phyloP scores from a whole-genome alignment of 1,139 yeast genomes.

The Blastobotrys niveus region DNA sequence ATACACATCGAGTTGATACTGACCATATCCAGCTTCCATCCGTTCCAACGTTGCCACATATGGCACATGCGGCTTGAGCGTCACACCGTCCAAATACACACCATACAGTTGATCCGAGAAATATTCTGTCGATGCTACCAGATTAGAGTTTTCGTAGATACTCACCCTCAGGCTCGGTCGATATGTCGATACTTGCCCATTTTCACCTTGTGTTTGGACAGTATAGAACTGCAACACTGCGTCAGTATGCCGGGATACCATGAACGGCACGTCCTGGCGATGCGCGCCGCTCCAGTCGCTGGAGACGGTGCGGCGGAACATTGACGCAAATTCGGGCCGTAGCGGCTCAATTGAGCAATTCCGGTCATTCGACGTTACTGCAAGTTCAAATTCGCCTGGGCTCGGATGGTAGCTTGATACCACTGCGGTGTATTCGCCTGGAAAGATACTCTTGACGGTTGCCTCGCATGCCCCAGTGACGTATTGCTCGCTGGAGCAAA shows the following conservation, averaged over 20 bases:
- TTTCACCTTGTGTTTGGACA: not conserved
- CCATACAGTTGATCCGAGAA: conserved; percentile 47
- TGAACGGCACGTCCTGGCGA: conserved; percentile 13
- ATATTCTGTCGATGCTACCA: conserved; percentile 35
- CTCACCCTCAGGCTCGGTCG: conserved; percentile 31
- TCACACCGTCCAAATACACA: conserved; percentile 36
- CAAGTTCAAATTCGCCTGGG: conserved; percentile 21
- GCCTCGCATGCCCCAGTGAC: conserved; percentile 29
- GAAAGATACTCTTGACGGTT: conserved; percentile 36
- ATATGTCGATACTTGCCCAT: conserved; percentile 20
- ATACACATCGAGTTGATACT: conserved; percentile 14
- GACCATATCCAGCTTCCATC: conserved; percentile 31
- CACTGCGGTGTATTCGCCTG: conserved; percentile 34
- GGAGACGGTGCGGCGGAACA: conserved; percentile 21
- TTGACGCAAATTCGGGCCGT: conserved; percentile 23
- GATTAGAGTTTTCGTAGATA: conserved; percentile 26
- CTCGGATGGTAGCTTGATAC: conserved; percentile 35
- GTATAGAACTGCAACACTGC: conserved; percentile 15
- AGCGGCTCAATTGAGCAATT: conserved; percentile 20
- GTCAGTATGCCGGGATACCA: conserved; percentile 11
- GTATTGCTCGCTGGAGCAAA: conserved; percentile 36
- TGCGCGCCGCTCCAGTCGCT: conserved; percentile 20
- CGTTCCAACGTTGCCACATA: conserved; percentile 27
- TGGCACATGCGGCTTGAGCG: conserved; percentile 12
- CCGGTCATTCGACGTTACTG: conserved; percentile 16